These are phyloP conservation scores for Favolaschia claudopus DNA, from an alignment of 768 basidiomycete genomes.

Conservation along the genomic window DNA sequence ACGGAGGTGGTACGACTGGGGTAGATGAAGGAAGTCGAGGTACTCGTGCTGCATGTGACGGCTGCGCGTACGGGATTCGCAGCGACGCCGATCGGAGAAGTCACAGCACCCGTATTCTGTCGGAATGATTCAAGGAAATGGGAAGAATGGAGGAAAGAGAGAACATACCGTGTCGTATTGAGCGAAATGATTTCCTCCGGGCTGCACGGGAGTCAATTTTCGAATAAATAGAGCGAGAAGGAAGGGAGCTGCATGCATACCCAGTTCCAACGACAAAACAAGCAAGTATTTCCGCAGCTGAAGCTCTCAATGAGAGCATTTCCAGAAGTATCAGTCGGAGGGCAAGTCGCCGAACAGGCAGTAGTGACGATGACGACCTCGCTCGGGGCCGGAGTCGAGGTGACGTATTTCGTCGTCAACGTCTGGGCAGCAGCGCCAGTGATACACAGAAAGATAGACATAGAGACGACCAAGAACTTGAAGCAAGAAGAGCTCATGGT, in stretches of 20 bases:
- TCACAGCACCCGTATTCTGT: conserved; percentile 3
- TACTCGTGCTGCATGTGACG: conserved; percentile 3
- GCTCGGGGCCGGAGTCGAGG: not conserved
- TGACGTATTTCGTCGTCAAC: conserved; percentile 1
- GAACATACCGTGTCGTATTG: conserved; percentile 2
- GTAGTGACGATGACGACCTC: conserved; percentile 2
- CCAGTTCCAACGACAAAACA: conserved; percentile 9
- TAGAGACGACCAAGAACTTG: no score
- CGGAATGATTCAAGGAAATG: not conserved
- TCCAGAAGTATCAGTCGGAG: no score
- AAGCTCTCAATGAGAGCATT: no score
- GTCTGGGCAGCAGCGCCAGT: not conserved
- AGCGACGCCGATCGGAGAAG: conserved; percentile 4
- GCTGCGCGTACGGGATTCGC: not conserved
- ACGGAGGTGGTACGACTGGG: conserved; percentile 5
- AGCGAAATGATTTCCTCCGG: conserved; percentile 6
- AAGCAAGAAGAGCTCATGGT: no score
- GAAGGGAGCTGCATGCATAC: no score
- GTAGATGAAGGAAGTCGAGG: conserved; percentile 7
- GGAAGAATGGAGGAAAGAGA: no score
- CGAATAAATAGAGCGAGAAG: not conserved
- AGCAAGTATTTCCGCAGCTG: conserved; percentile 7
- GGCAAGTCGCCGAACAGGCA: not conserved
- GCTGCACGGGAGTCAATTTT: not conserved
- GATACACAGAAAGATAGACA: no score